phyloP scores from a whole-genome alignment of 2,329 filamentous ascomycete species.

The Zymoseptoria passerinii region DNA sequence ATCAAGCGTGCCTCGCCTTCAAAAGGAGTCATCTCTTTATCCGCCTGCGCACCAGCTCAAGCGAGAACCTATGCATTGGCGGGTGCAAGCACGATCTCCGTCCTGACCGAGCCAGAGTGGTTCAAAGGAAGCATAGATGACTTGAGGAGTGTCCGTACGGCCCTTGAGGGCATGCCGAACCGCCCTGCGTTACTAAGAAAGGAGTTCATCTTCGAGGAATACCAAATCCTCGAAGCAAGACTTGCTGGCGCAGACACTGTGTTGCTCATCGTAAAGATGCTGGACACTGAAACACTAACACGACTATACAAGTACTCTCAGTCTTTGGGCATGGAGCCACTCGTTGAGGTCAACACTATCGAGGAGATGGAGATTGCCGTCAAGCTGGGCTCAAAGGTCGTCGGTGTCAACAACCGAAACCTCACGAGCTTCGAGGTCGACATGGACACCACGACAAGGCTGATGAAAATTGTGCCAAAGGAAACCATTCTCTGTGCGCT shows the following conservation, averaged over 20 bases:
- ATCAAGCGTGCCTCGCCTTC: constrained; percentile 96
- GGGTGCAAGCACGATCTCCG: constrained; percentile 92
- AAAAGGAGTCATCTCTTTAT: constrained; percentile 85
- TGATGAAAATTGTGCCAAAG: constrained; percentile 78
- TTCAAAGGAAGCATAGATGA: constrained; percentile 98
- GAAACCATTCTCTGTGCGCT: constrained; percentile 86
- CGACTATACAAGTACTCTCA: constrained; percentile 80
- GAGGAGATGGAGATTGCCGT: constrained; percentile 89
- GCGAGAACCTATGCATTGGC: constrained; percentile 86
- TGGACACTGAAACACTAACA: constrained; percentile 64
- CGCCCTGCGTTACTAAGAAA: constrained; percentile 87
- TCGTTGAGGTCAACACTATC: constrained; percentile 91
- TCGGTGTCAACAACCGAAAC: constrained; percentile 97
- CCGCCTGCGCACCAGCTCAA: constrained; percentile 80
- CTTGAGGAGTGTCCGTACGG: constrained; percentile 75
- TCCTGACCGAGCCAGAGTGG: constrained; percentile 98
- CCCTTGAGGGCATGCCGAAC: constrained; percentile 83
- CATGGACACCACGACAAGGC: constrained; percentile 53
- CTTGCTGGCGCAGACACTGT: constrained; percentile 91
- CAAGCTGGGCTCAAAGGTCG: constrained; percentile 76
- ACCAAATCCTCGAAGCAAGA: constrained; percentile 91
- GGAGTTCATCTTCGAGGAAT: constrained; percentile 96
- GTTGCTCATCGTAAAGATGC: constrained; percentile 96
- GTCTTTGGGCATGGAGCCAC: constrained; percentile 89
- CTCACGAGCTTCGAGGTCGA: constrained; percentile 96